Percentiles rank a stretch among this genome's conserved stretches.
phyloP scores from a whole-genome alignment of 169 alveolate species.

The Babesia caballi region DNA sequence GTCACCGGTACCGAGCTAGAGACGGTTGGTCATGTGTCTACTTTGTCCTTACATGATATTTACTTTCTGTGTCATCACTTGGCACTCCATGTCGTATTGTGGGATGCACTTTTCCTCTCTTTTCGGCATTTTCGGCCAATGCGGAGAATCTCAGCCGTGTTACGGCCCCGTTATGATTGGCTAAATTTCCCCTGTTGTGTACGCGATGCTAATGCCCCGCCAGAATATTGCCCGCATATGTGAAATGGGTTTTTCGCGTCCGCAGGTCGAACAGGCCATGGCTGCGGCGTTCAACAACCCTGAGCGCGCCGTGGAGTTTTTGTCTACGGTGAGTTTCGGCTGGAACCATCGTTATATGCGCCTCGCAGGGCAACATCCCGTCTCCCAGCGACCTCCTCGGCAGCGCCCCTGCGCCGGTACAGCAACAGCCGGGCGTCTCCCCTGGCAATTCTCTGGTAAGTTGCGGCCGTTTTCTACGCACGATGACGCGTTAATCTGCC shows the following conservation, averaged over 20 bases:
- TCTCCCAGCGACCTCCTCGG: slow-evolving; percentile 1
- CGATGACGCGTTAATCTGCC: too few species aligned
- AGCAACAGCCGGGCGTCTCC: not conserved
- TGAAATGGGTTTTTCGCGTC: slow-evolving; percentile 90
- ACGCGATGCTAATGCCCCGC: not conserved
- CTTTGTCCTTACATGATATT: too few species aligned
- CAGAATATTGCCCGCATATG: slow-evolving; percentile 79
- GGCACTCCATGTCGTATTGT: too few species aligned
- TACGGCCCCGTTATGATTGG: too few species aligned
- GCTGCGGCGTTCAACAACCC: slow-evolving; percentile 94
- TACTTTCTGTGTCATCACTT: too few species aligned
- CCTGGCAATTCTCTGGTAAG: not conserved
- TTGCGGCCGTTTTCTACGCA: too few species aligned
- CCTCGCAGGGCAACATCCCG: slow-evolving; percentile 41
- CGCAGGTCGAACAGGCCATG: slow-evolving; percentile 85
- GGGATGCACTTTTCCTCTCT: too few species aligned
- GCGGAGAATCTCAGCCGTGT: too few species aligned
- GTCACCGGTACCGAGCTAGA: slow-evolving; percentile 38
- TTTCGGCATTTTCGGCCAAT: too few species aligned
- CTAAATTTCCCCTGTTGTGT: not conserved
- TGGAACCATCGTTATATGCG: slow-evolving; percentile 7
- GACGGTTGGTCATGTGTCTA: not conserved
- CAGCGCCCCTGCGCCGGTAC: not conserved
- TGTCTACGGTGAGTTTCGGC: slow-evolving; percentile 86
- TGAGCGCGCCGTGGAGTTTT: slow-evolving; percentile 92